Conservation (phyloP, 768 basidiomycete species). For the Auricularia sp. region DNA sequence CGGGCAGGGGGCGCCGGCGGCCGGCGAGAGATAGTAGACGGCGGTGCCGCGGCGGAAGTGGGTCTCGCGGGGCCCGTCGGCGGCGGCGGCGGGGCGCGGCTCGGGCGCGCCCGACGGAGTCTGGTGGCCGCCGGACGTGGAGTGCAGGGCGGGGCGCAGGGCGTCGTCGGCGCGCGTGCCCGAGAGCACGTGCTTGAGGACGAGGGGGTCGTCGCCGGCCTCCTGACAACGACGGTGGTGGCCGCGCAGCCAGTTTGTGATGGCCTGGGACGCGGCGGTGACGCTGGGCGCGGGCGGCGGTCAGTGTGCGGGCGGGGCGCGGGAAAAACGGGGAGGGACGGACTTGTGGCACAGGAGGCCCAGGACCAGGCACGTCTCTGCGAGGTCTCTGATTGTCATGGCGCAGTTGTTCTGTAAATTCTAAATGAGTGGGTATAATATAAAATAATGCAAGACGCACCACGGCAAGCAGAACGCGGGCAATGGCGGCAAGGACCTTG, state of each 20-base stretch:
- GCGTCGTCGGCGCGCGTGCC: conserved; percentile 67
- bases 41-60: conserved; percentile 72
- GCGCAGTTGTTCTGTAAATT: conserved; percentile 58
- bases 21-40: conserved; percentile 73
- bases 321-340: conserved; percentile 23
- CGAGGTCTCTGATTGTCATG: conserved; percentile 80
- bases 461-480: conserved; percentile 62
- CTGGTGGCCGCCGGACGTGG: conserved; percentile 53
- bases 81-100: conserved; percentile 14
- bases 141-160: conserved; percentile 60
- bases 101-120: conserved; percentile 19
- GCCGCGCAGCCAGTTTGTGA: conserved; percentile 71
- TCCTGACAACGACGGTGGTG: conserved; percentile 63
- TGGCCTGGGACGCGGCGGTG: conserved; percentile 72
- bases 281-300: conserved; percentile 32
- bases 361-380: conserved; percentile 53
- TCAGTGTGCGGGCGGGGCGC: neutral
- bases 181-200: conserved; percentile 61
- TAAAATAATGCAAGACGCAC: conserved; percentile 30
- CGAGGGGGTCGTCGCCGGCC: conserved; percentile 63
- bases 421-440: too few relatives aligned
- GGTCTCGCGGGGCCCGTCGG: conserved; percentile 32
- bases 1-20: conserved; percentile 66
- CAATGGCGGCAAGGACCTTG: conserved; percentile 67
- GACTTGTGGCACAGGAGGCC: conserved; percentile 73